Conservation (phyloP, 805 yeast genomes). For the Candida dajiaensis region DNA sequence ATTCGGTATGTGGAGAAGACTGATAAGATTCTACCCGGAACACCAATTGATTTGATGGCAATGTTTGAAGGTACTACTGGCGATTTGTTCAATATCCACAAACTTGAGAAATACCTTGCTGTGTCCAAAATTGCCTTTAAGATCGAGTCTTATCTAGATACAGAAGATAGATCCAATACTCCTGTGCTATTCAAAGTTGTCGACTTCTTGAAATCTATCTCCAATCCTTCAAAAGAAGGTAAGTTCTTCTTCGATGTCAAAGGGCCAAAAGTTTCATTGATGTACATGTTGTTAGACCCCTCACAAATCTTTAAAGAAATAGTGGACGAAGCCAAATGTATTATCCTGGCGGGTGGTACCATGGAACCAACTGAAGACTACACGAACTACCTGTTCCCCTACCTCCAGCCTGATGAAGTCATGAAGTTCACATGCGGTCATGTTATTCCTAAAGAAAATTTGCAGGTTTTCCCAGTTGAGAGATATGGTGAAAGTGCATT, state of each 20-base stretch:
- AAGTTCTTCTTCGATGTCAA: constrained; percentile 58
- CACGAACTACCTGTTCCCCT: constrained; percentile 59
- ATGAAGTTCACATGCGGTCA: constrained; percentile 72
- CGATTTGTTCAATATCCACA: constrained; percentile 66
- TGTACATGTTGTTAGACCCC: constrained; percentile 78
- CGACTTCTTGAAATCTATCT: constrained; percentile 55
- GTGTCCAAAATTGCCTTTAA: constrained; percentile 78
- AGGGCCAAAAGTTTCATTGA: constrained; percentile 30
- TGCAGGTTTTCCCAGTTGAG: constrained; percentile 52
- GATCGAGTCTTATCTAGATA: constrained; percentile 62
- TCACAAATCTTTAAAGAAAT: constrained; percentile 62
- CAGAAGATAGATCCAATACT: constrained; percentile 9
- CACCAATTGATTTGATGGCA: constrained; percentile 42
- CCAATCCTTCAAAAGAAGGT: constrained; percentile 79
- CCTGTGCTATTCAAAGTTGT: constrained; percentile 64
- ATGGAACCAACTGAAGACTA: constrained; percentile 87
- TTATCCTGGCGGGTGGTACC: constrained; percentile 89
- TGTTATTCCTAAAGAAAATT: constrained; percentile 65
- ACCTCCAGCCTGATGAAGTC: constrained; percentile 36
- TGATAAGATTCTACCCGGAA: constrained; percentile 42
- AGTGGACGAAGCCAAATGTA: constrained; percentile 58
- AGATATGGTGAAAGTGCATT: constrained; percentile 27
- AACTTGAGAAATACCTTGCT: constrained; percentile 55
- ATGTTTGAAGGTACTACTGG: constrained; percentile 55
- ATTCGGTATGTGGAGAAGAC: constrained; percentile 37